phyloP scores from a whole-genome alignment of 495 filamentous ascomycete genomes.

The Articulospora tetracladia region DNA sequence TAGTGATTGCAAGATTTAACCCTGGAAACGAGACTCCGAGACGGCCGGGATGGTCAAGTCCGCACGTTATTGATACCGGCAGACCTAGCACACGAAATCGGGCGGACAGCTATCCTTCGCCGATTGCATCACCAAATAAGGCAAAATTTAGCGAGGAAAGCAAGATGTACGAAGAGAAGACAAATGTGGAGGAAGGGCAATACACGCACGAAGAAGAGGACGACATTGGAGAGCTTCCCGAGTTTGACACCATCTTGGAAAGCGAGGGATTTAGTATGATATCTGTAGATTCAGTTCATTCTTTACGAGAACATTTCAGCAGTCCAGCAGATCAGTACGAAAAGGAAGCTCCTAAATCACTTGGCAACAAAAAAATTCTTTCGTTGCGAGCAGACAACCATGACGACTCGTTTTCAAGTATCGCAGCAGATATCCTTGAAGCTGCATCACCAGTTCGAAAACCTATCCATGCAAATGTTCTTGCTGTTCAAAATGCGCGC shows the following conservation, averaged over 20 bases:
- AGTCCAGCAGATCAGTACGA: slow-evolving; percentile 16
- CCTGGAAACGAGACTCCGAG: slow-evolving; percentile 22
- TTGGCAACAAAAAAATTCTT: slow-evolving; percentile 3
- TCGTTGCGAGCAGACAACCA: slow-evolving; percentile 20
- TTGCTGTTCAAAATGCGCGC: slow-evolving; percentile 7
- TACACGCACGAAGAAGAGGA: slow-evolving; percentile 19
- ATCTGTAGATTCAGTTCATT: slow-evolving; percentile 28
- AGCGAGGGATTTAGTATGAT: slow-evolving; percentile 30
- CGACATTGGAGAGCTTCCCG: slow-evolving; percentile 12
- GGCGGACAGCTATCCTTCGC: slow-evolving; percentile 5
- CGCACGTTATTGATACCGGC: slow-evolving; percentile 4
- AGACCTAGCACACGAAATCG: not conserved
- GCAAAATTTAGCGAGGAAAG: not conserved
- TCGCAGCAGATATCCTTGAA: slow-evolving; percentile 40
- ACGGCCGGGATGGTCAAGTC: slow-evolving; percentile 24
- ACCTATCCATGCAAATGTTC: slow-evolving; percentile 16
- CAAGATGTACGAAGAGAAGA: slow-evolving; percentile 3
- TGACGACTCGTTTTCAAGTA: slow-evolving; percentile 48
- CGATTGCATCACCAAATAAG: slow-evolving; percentile 5
- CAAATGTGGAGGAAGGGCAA: slow-evolving; percentile 8
- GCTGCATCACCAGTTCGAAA: slow-evolving; percentile 42
- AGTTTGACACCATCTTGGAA: slow-evolving; percentile 28
- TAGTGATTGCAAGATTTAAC: slow-evolving; percentile 20
- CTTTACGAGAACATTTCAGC: slow-evolving; percentile 22
- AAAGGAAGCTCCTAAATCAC: not conserved